Evolutionary conservation across 106 monocot genomes (phyloP).

Genomic region (Acorus gramineus): DNA sequence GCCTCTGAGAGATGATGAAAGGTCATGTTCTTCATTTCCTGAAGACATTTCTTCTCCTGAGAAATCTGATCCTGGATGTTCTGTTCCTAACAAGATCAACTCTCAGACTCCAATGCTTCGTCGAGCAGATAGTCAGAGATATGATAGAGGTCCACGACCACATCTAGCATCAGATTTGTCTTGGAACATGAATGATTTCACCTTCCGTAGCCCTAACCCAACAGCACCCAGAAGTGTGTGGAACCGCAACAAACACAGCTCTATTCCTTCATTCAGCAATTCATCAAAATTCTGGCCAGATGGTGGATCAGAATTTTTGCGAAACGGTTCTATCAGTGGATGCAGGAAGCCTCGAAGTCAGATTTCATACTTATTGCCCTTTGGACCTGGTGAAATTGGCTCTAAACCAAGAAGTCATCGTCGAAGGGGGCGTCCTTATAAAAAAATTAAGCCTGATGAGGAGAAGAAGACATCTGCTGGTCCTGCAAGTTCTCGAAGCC

Average conservation of each 20-base stretch:
- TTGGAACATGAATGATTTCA: constrained; percentile 23
- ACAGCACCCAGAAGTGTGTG: constrained; percentile 43
- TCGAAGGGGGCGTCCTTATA: constrained; percentile 28
- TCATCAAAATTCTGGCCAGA: constrained; percentile 27
- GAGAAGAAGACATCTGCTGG: constrained; percentile 12
- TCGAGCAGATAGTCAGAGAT: constrained; percentile 5
- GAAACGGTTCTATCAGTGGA: constrained; percentile 28
- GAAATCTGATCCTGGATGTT: constrained; percentile 27
- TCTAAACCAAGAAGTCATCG: constrained; percentile 29
- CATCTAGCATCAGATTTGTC: constrained; percentile 12
- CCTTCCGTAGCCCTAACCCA: constrained; percentile 17
- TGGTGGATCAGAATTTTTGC: constrained; percentile 16
- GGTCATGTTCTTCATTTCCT: constrained; percentile 21
- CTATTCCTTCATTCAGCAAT: constrained; percentile 24
- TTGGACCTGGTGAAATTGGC: constrained; percentile 26
- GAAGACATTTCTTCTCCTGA: constrained; percentile 37
- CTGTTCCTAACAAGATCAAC: constrained; percentile 8
- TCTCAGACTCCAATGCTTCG: constrained; percentile 1
- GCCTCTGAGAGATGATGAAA: constrained; percentile 10
- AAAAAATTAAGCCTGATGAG: constrained; percentile 29
- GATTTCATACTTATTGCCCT: constrained; percentile 52
- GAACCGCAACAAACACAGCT: constrained; percentile 25
- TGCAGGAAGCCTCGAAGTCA: constrained; percentile 59
- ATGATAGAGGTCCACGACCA: background rate
- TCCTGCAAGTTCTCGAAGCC: constrained; percentile 22